Conservation (phyloP, 2,329 filamentous ascomycete species). For the Fusarium buxicola region DNA sequence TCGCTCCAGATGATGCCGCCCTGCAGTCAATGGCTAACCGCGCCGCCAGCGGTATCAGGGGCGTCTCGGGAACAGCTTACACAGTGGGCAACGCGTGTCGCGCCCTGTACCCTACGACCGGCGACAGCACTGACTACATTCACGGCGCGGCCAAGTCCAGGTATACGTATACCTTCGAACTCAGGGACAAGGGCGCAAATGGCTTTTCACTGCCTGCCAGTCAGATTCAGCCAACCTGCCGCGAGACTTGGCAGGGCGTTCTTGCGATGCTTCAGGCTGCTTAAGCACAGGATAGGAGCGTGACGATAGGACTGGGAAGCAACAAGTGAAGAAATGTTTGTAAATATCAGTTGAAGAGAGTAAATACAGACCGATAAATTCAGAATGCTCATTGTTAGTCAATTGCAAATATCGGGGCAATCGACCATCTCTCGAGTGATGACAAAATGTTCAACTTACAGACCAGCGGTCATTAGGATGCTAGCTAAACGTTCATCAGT, state of each 20-base stretch:
- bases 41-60: constrained; percentile 20
- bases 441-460: no score
- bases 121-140: constrained; percentile 59
- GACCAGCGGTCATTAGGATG: no score
- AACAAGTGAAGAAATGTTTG: no score
- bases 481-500: no score
- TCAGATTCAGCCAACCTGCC: constrained; percentile 51
- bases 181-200: constrained; percentile 50
- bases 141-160: constrained; percentile 56
- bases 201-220: constrained; percentile 58
- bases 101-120: constrained; percentile 69
- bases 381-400: no score
- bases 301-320: no score
- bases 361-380: no score
- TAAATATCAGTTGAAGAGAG: no score
- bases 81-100: constrained; percentile 64
- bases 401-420: no score
- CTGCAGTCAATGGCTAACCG: constrained; percentile 23
- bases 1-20: constrained; percentile 26
- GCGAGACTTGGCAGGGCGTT: constrained; percentile 33
- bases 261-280: constrained; percentile 21
- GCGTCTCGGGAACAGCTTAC: constrained; percentile 27
- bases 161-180: constrained; percentile 56
- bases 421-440: no score
- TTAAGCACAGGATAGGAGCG: neutral